Evolutionary conservation across 768 basidiomycete genomes (phyloP), one percentile per base, ranked within the genome.

Genomic region (Xerocomus brunneocitrinus): DNA sequence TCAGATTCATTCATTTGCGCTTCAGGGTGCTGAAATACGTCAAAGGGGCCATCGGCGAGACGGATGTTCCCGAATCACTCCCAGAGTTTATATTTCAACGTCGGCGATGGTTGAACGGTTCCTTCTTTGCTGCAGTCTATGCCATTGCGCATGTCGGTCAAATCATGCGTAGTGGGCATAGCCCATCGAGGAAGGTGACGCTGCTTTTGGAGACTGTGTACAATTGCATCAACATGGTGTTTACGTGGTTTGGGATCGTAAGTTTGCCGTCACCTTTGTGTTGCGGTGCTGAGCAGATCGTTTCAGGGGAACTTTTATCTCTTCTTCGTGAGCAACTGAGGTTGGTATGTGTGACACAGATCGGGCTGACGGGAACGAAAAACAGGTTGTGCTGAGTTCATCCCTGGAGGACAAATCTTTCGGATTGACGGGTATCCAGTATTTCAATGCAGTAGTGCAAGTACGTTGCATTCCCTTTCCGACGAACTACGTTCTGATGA

Each of bases 21-120:
- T 63, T 60, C 57, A 97, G 95, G 95, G 78, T 91, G n/a, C 79
- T 99, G 48, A 91, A 89, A 77, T 99, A 97, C 64, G 94, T 98
- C 63, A 91, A 91, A 67, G 89, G 90, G 27, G 94, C 95, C 4
- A 83, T 91, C 47, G 95, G 87, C 16, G 90, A 93, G 67, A 95
- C 93, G 0, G 94, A 98, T 68, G 95, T 98, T 5, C 95, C 95
- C 3, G 95, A 95, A 62, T 80, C 83, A 1, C 80, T 97, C 14
- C 85, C 94, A 3, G 95, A 98, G 70, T 98, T 97, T 67, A 98
- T 97, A 65, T 80, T 81, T 54, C 95, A 98, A 63, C 84, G 94
- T 6, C 80, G 93, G 47, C 83, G 93, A 59, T 95, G 86, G 89
- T 76, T 91, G 4, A 90, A 91, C 58, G 95, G 95, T 2, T 95